These are phyloP conservation scores for Adiantum capillusveneris DNA, from an alignment of 75 land plant genomes.

Conservation along the genomic window DNA sequence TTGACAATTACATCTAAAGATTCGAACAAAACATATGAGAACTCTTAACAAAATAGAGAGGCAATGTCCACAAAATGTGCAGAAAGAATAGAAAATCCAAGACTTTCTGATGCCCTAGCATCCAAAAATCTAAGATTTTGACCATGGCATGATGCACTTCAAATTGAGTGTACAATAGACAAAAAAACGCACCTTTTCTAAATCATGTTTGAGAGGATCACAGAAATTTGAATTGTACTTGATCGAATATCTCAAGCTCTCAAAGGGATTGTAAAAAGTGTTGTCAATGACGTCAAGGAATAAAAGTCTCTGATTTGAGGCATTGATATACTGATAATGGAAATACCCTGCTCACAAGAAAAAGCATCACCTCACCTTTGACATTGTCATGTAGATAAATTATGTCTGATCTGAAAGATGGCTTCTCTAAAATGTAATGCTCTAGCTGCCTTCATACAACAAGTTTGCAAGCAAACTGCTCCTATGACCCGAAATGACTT, in stretches of 20 bases:
- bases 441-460: too few species aligned
- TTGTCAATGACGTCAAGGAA: neutral
- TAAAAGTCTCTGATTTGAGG: neutral
- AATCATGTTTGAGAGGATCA: neutral
- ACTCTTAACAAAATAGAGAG: too few species aligned
- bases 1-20: too few species aligned
- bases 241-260: neutral
- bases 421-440: too few species aligned
- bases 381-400: neutral
- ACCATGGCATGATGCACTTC: too few species aligned
- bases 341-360: neutral
- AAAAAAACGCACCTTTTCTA: neutral
- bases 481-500: neutral
- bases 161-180: too few species aligned
- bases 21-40: too few species aligned
- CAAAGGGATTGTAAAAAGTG: neutral
- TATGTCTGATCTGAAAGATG: too few species aligned
- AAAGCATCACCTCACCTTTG: neutral
- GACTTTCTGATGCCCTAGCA: too few species aligned
- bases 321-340: constrained; percentile 1
- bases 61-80: too few species aligned
- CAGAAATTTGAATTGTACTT: neutral
- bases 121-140: too few species aligned
- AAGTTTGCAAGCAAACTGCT: neutral
- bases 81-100: too few species aligned